These are phyloP conservation scores for Plasmodium gaboni DNA, from an alignment of 169 alveolate species.

Conservation along the genomic window DNA sequence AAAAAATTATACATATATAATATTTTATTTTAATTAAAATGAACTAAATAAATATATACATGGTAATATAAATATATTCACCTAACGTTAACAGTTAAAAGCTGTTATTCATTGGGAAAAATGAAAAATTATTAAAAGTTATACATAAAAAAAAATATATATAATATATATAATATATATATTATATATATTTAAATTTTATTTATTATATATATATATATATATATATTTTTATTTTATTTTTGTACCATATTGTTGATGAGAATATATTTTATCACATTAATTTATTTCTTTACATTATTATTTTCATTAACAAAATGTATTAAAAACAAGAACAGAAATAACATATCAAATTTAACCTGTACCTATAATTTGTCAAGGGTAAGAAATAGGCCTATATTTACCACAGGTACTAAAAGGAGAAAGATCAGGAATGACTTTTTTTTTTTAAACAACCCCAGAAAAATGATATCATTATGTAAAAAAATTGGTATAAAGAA, in stretches of 20 bases:
- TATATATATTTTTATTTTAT: neutral
- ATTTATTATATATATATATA: neutral
- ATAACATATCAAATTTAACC: neutral
- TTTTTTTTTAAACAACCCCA: slow-evolving; percentile 7
- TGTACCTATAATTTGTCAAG: neutral
- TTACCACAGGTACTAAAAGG: neutral
- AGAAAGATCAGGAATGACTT: neutral
- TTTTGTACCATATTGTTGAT: slow-evolving; percentile 25
- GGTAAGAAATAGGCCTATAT: neutral
- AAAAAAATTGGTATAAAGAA: neutral
- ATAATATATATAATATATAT: neutral
- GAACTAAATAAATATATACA: too few species aligned
- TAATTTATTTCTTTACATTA: slow-evolving; percentile 9
- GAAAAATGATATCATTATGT: neutral
- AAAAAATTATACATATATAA: too few species aligned
- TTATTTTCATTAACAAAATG: slow-evolving; percentile 33
- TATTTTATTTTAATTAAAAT: too few species aligned
- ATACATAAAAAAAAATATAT: neutral
- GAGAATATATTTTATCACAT: slow-evolving; percentile 14
- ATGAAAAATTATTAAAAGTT: too few species aligned
- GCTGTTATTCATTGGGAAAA: too few species aligned
- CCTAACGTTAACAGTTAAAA: too few species aligned
- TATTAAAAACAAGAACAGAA: slow-evolving; percentile 18
- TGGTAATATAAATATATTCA: too few species aligned
- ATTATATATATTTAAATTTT: neutral